Evolutionary conservation across 179 eudicot species (phyloP).

Genomic region (Camellia oleifera): DNA sequence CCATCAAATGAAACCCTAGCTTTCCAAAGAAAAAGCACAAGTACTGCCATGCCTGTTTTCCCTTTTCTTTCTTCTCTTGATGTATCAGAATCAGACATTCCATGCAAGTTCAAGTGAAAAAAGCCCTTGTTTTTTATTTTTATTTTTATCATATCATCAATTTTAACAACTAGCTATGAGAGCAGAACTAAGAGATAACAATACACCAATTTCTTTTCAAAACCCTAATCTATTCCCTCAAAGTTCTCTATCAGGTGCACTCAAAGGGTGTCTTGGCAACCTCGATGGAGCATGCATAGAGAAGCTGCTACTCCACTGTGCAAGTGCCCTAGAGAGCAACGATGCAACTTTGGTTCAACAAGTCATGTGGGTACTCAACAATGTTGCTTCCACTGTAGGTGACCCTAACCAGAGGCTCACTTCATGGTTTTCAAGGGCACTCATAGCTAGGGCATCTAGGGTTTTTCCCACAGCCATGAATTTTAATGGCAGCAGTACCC

Average conservation of each 20-base stretch:
- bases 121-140: background rate
- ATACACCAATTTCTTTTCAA: slow-evolving; percentile 21
- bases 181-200: slow-evolving; percentile 31
- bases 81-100: background rate
- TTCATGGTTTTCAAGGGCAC: slow-evolving; percentile 42
- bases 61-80: background rate
- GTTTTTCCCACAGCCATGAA: slow-evolving; percentile 36
- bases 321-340: slow-evolving; percentile 41
- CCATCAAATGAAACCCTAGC: background rate
- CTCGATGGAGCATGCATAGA: slow-evolving; percentile 49
- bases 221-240: slow-evolving; percentile 29
- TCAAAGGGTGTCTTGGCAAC: slow-evolving; percentile 34
- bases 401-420: slow-evolving; percentile 52
- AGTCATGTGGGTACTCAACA: slow-evolving; percentile 59
- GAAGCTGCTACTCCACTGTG: slow-evolving; percentile 46
- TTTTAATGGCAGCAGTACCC: slow-evolving; percentile 10
- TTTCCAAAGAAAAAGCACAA: background rate
- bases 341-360: slow-evolving; percentile 48
- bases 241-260: slow-evolving; percentile 32
- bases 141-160: background rate
- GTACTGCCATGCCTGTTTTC: background rate
- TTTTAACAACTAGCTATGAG: slow-evolving; percentile 21
- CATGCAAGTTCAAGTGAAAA: slow-evolving; percentile 1
- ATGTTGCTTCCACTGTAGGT: slow-evolving; percentile 41
- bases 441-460: slow-evolving; percentile 36